Evolutionary conservation across 2,329 filamentous ascomycete species (phyloP), one percentile per base, ranked within the genome.

Genomic region (Aspergillus ibericus): DNA sequence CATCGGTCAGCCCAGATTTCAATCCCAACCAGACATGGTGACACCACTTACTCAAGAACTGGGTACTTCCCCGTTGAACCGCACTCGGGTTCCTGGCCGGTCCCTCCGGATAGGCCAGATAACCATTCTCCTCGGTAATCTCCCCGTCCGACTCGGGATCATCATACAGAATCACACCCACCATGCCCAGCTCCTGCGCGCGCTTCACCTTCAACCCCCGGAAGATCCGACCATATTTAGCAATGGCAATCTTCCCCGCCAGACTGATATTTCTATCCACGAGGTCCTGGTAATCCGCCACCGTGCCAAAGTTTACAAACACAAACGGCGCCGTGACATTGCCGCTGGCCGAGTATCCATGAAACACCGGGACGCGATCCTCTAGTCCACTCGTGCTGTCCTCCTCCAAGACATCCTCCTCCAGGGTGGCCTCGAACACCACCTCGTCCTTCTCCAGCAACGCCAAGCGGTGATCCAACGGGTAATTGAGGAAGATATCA

Each of bases 281-380:
- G 13, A 98, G 82, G 63, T 96, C 92, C 66, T 95, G 89, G 64
- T 88, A 98, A 72, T 98, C 93, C 63, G 83, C 78, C 70, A 88
- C 96, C 0, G 90, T 95, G 53, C 93, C 93, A 69, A 95, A 96
- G 75, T 97, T 97, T 72, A 91, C 92, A 70, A 89, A 98, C 32
- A 96, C 90, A 64, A 91, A 95, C 13, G 86, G 85, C 2, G 86
- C 92, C 0, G 93, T 97, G 49, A 96, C 93, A 73, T 98, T 96
- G 27, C 93, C 93, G 60, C 83, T 93, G 4, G 92, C 92, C 4
- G 92, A 96, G 75, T 97, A 98, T 54, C 93, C 95, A 71, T 98
- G 93, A 79, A 98, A 98, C 0, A 89, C 93, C 1, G 93, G 92
- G 22, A 98, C 83, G 29, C 91, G 82, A 68, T 92, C 84, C 9